Evolutionary conservation across 164 flowering plant genomes (phyloP), one percentile per base, ranked within the genome.

Genomic region (Protea cynaroides): DNA sequence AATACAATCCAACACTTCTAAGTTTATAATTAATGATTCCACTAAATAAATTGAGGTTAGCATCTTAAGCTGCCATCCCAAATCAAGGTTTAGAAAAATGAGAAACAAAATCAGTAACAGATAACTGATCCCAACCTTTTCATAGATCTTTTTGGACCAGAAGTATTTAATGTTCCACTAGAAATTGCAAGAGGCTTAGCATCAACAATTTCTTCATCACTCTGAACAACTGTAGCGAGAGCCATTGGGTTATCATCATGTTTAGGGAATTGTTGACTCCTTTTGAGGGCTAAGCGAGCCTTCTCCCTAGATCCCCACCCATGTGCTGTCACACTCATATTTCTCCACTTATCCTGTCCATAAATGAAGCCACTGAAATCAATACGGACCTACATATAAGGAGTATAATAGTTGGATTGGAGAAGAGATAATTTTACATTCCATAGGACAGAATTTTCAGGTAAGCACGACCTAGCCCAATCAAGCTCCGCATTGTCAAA

Each of bases 331-430:
- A 92, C 97, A 72, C 88, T 82, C 92, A 92, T 84, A 70, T 92
- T 92, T 79, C 98, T 82, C 98, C 98, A 93, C 71, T 93, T 93
- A 75, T 93, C 98, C 98, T 81, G 66, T 19, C 21, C 50, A 61
- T 3, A 53, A 44, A 51, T 25, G 43, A 3, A 40, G 17, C 49
- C 12, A 44, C 15, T 4, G 49, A 44, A 11, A 44, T 44, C 17
- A 44, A 44, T 15, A 11, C 3, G 49, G 17, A 44, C 49, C 12
- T 5, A 44, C 8, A 44, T 15, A 44, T 15, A 11, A 44, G 8
- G 17, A 11, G 49, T 15, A 44, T 44, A 4, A 44, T 12, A 44
- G 12, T 3, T 44, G 15, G 17, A 44, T 44, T 11, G 12, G 49
- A 44, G 17, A 8, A 2, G 17, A 8, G 14, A 1, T 5, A 44